phyloP scores from a whole-genome alignment of 1,284 basidiomycete genomes.

The Ceratorhiza oryzae-sativae region DNA sequence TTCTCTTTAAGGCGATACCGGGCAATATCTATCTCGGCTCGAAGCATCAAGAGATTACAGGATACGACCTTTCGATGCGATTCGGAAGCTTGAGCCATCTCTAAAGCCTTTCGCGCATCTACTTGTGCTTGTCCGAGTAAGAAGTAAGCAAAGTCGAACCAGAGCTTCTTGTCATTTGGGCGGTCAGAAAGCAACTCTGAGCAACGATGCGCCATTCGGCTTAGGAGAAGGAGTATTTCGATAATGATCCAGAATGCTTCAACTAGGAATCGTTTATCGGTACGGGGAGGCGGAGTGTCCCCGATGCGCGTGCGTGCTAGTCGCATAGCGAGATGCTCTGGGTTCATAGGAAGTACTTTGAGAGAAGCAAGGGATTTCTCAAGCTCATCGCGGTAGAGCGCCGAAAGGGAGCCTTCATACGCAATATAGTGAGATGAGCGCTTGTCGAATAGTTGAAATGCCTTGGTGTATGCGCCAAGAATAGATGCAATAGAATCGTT shows the following conservation, averaged over 20 bases:
- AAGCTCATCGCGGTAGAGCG: conserved; percentile 58
- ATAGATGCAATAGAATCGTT: conserved; percentile 49
- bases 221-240: conserved; percentile 56
- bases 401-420: conserved; percentile 61
- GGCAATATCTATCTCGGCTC: conserved; percentile 52
- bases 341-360: conserved; percentile 51
- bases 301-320: conserved; percentile 60
- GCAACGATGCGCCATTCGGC: conserved; percentile 51
- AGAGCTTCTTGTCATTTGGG: conserved; percentile 44
- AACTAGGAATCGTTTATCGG: conserved; percentile 62
- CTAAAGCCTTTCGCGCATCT: conserved; percentile 56
- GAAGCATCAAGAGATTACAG: conserved; percentile 52
- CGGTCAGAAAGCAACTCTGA: conserved; percentile 43
- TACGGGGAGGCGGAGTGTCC: conserved; percentile 62
- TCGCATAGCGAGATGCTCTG: conserved; percentile 57
- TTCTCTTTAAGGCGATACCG: conserved; percentile 50
- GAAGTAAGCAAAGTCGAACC: conserved; percentile 55
- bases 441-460: conserved; percentile 51
- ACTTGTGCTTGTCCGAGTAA: conserved; percentile 54
- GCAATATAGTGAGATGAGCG: conserved; percentile 59
- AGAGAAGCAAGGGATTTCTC: conserved; percentile 44
- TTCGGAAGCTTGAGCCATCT: conserved; percentile 51
- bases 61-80: conserved; percentile 53
- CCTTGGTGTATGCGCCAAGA: conserved; percentile 52
- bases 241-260: conserved; percentile 62